Percentiles rank a stretch among this genome's conserved stretches.
Evolutionary conservation across 2,329 filamentous ascomycete genomes (phyloP).

Genomic region (Lecanicillium sp.): DNA sequence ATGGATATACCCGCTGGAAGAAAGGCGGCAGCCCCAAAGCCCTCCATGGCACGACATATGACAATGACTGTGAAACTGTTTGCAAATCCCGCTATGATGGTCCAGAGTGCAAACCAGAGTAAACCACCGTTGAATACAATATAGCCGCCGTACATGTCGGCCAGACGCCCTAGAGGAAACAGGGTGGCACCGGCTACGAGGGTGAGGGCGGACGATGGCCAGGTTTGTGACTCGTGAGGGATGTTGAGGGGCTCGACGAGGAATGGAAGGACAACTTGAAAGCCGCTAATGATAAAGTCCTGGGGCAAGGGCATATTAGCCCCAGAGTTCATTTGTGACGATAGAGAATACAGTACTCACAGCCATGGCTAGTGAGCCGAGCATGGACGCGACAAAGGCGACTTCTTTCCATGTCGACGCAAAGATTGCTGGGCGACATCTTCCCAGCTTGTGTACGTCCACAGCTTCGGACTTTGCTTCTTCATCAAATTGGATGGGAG

Average conservation of each 20-base stretch:
- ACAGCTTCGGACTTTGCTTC: too few relatives aligned
- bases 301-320: too few relatives aligned
- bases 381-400: slow-evolving; percentile 49
- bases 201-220: slow-evolving; percentile 54
- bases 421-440: slow-evolving; percentile 49
- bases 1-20: slow-evolving; percentile 61
- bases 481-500: too few relatives aligned
- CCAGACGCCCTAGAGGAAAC: slow-evolving; percentile 50
- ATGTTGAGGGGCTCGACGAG: slow-evolving; percentile 55
- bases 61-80: slow-evolving; percentile 57
- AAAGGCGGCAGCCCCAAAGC: slow-evolving; percentile 59
- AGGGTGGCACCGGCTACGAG: slow-evolving; percentile 46
- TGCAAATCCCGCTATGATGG: slow-evolving; percentile 57
- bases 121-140: slow-evolving; percentile 47
- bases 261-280: slow-evolving; percentile 60
- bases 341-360: too few relatives aligned
- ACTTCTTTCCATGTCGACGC: slow-evolving; percentile 42
- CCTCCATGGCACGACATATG: slow-evolving; percentile 59
- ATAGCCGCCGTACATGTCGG: slow-evolving; percentile 52
- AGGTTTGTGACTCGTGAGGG: slow-evolving; percentile 49
- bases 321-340: too few relatives aligned
- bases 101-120: slow-evolving; percentile 56
- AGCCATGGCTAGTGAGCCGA: slow-evolving; percentile 51
- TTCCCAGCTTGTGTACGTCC: slow-evolving; percentile 35
- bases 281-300: slow-evolving; percentile 70